Base-by-base conservation (phyloP, 257 asterid genomes). In the Nicotiana tomentosiformis region DNA sequence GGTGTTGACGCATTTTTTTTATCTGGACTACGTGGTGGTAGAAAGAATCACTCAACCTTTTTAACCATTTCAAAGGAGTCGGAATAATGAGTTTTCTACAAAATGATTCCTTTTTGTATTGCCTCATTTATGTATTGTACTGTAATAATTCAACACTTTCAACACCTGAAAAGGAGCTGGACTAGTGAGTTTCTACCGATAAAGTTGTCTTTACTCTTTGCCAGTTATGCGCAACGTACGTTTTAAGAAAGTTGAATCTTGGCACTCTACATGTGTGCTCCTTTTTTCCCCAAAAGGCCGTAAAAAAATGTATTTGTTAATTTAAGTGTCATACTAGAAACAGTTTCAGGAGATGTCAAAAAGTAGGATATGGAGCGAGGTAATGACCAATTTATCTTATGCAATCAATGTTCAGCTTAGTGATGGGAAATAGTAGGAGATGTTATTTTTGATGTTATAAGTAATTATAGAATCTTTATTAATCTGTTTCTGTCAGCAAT, bases 1-100 rank as follows among this genome's bases (percentile, higher is more conserved):
- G 60, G 60, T 39, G 78, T 56, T 70, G 78, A 70, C 78, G n/a
- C 58, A 10, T 67, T 35, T 68, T 68, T 68, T 68, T 56, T 68
- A 17, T 18, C 16, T 68, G 37, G 30, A 9, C 16, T 17, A 18
- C 17, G 9, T 37, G 56, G 17, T 67, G 77, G 56, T 35, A 46
- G 14, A 23, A 4, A 39, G 58, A 70, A 72, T 72, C 79, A 12
- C 0, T 46, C 11, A 57, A 18, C 64, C 11, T 57, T 57, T 56
- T 46, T 46, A 72, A 23, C 23, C 39, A 7, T 37, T 72, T 72
- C 39, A 72, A 46, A 46, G 39, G 61, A 46, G 0, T 1, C 46
- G 39, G 78, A 39, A 0, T 0, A 39, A 70, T 0, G 79, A 23
- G 4, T 49, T 23, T 43, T 49, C 20, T 23, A 7, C 49, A 2